Conservation (phyloP, 2,329 filamentous ascomycete genomes). For the Colletotrichum musicola region DNA sequence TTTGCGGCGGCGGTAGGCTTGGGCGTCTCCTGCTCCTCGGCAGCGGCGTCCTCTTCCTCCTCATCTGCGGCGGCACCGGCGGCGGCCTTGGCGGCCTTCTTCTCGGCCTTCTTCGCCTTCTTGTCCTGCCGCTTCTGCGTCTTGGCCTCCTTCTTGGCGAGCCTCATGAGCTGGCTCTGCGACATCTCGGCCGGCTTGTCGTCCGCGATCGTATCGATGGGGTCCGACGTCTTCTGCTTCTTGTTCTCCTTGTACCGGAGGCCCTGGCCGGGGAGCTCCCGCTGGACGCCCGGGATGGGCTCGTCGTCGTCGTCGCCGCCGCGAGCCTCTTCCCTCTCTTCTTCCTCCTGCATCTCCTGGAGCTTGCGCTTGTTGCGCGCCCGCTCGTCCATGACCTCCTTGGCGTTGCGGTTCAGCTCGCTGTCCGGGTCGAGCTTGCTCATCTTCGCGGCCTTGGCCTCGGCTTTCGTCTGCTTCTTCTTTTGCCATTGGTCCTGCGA, state of each 20-base stretch:
- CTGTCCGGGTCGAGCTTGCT: conserved; percentile 94
- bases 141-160: conserved; percentile 45
- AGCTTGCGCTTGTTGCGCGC: conserved; percentile 83
- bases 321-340: conserved; percentile 51
- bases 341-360: conserved; percentile 69
- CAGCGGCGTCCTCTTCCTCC: conserved; percentile 51
- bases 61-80: background rate
- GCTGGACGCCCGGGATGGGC: conserved; percentile 66
- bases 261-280: conserved; percentile 74
- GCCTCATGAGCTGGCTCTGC: conserved; percentile 38
- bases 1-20: conserved; percentile 54
- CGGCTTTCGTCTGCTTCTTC: conserved; percentile 95
- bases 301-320: conserved; percentile 50
- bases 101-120: conserved; percentile 50
- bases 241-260: conserved; percentile 66
- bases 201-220: conserved; percentile 36
- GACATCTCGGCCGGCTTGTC: conserved; percentile 41
- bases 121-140: conserved; percentile 63
- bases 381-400: conserved; percentile 90
- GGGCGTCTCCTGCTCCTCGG: conserved; percentile 65
- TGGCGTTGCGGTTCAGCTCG: conserved; percentile 82
- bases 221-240: conserved; percentile 62
- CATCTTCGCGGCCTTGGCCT: conserved; percentile 84
- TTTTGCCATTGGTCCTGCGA: conserved; percentile 89
- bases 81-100: conserved; percentile 42